A percentile compares a stretch with the other conserved stretches of the same genome.
Conservation (phyloP, 1,284 basidiomycete species). For the Kalmanozyma brasiliensis region DNA sequence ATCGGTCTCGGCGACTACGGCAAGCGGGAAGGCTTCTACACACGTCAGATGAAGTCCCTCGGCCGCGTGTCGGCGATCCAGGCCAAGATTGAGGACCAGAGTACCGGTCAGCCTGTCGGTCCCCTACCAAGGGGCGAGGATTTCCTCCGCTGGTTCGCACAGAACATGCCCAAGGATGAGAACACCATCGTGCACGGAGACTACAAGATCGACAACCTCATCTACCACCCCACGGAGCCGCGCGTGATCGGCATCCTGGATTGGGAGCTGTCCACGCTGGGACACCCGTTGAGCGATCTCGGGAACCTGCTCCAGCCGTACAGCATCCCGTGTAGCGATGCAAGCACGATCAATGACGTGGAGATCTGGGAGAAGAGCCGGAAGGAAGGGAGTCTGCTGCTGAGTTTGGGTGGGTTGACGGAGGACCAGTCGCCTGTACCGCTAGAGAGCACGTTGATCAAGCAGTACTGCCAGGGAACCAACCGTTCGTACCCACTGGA, state of each 20-base stretch:
- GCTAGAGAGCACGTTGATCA: slow-evolving; percentile 78
- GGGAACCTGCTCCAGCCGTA: slow-evolving; percentile 84
- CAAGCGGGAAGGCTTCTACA: slow-evolving; percentile 82
- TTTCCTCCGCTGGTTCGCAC: slow-evolving; percentile 80
- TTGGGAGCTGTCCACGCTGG: slow-evolving; percentile 89
- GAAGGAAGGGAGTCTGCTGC: slow-evolving; percentile 35
- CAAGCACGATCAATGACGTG: slow-evolving; percentile 20
- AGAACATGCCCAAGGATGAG: slow-evolving; percentile 77
- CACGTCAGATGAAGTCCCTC: slow-evolving; percentile 88
- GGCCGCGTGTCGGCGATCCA: slow-evolving; percentile 80
- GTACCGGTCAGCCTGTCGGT: slow-evolving; percentile 72
- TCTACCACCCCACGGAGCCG: slow-evolving; percentile 92
- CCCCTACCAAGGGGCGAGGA: slow-evolving; percentile 78
- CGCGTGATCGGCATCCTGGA: slow-evolving; percentile 92
- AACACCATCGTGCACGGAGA: slow-evolving; percentile 87
- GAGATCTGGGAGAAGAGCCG: slow-evolving; percentile 14
- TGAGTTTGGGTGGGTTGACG: slow-evolving; percentile 69
- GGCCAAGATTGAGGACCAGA: slow-evolving; percentile 75
- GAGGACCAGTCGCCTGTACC: slow-evolving; percentile 72
- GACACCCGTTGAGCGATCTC: slow-evolving; percentile 80
- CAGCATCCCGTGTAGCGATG: slow-evolving; percentile 30
- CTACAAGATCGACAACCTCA: slow-evolving; percentile 94
- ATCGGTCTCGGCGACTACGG: slow-evolving; percentile 83
- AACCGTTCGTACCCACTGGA: slow-evolving; percentile 77
- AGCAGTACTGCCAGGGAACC: slow-evolving; percentile 77